Evolutionary conservation across 768 basidiomycete genomes (phyloP), one percentile per base, ranked within the genome.

Genomic region (Sarcodon aspratus): DNA sequence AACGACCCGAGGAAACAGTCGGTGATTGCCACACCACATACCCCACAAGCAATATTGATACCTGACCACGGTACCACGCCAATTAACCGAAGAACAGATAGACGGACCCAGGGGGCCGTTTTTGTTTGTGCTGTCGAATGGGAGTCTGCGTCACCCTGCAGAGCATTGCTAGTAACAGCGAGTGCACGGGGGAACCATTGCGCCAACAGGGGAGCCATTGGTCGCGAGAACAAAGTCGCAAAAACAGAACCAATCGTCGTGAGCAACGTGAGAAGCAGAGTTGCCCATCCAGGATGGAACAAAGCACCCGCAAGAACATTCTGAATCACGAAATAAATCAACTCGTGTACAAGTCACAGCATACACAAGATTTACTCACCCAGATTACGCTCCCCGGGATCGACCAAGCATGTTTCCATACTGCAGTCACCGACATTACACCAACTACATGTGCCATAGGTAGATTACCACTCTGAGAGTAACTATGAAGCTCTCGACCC

Each of bases 391-490:
- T 92, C 7, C 94, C 94, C 8, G 94, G 94, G 50, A 97, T 78
- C 51, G 89, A 93, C 94, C 93, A 97, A 3, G 93, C 91, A 63
- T 97, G 94, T 66, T 93, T 96, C 91, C 92, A 97, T 31, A 91
- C 69, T 4, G 89, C 88, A 13, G 85, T 82, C 11, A 93, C 72
- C 36, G 85, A 80, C 57, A 97, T 73, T 45, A 93, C 90, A 21
- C 74, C 79, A 38, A 94, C 63, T 47, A 95, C 87, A 65, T 95
- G 94, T 7, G 75, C 73, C 47, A 79, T 69, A 15, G 83, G 76
- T 3, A 66, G 69, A 32, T 69, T 55, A 9, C 85, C 85, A 51
- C 80, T 81, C 61, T 82, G 82, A 8, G 85, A 79, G 62, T 91
- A 92, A 47, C 74, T 78, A 57, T 84, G 84, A 7, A 89, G 76